A percentile compares a stretch with the other conserved stretches of the same genome.
Evolutionary conservation across 768 basidiomycete species (phyloP).

Genomic region (Cystobasidiopsis lactophilus): DNA sequence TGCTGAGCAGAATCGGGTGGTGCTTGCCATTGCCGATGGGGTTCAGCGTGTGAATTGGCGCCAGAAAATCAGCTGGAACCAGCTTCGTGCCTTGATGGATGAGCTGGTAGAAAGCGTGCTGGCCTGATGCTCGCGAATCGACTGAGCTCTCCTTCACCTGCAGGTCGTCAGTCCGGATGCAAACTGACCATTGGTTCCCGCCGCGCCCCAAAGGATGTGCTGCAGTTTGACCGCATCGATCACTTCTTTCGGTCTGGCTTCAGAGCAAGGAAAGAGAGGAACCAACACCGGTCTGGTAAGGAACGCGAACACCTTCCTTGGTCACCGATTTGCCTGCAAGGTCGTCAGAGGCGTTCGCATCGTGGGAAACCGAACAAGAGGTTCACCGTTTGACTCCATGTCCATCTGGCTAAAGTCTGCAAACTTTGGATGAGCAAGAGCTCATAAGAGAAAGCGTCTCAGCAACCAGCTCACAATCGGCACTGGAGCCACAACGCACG

Average conservation of each 20-base stretch:
- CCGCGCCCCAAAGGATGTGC: slow-evolving; percentile 98
- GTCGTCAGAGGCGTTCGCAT: too few species aligned
- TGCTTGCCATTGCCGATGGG: slow-evolving; percentile 69
- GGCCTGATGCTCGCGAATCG: too few species aligned
- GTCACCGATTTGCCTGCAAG: slow-evolving; percentile 91
- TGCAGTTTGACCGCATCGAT: slow-evolving; percentile 23
- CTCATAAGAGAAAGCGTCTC: too few species aligned
- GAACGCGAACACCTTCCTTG: slow-evolving; percentile 72
- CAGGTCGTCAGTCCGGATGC: not conserved
- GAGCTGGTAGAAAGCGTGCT: slow-evolving; percentile 93
- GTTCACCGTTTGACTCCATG: slow-evolving; percentile 99
- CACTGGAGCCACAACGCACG: too few species aligned
- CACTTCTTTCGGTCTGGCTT: not conserved
- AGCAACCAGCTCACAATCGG: too few species aligned
- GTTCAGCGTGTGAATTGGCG: slow-evolving; percentile 73
- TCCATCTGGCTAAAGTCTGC: slow-evolving; percentile 42
- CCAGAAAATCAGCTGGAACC: slow-evolving; percentile 78
- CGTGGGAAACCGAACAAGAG: too few species aligned
- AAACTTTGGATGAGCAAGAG: not conserved
- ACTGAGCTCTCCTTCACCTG: slow-evolving; percentile 2
- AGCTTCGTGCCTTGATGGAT: slow-evolving; percentile 85
- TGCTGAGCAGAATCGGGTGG: slow-evolving; percentile 88
- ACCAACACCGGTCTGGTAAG: slow-evolving; percentile 87
- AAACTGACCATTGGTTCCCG: slow-evolving; percentile 87
- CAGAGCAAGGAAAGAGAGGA: not conserved